Conservation (phyloP, 2,329 filamentous ascomycete genomes). For the Gnomoniopsis sp. region DNA sequence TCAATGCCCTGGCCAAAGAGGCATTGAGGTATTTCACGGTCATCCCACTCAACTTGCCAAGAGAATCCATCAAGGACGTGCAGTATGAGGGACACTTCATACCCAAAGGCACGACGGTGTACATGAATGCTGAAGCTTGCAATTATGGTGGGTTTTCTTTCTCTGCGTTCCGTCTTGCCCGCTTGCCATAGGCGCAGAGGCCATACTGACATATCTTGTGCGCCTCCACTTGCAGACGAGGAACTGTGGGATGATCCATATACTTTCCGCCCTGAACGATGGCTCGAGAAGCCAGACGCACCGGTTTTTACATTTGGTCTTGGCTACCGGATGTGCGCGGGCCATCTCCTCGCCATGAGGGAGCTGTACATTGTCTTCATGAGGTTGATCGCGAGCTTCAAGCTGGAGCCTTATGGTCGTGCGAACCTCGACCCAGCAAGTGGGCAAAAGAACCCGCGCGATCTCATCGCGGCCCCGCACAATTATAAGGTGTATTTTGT, state of each 20-base stretch:
- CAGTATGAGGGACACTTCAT: slow-evolving; percentile 52
- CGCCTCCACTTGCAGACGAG: slow-evolving; percentile 40
- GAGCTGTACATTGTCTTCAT: slow-evolving; percentile 51
- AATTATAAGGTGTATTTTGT: slow-evolving; percentile 14
- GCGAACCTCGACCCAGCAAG: slow-evolving; percentile 9
- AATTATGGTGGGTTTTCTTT: slow-evolving; percentile 7
- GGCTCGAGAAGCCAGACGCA: slow-evolving; percentile 34
- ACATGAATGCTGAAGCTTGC: slow-evolving; percentile 54
- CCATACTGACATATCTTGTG: background rate
- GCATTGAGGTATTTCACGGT: slow-evolving; percentile 62
- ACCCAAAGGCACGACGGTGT: slow-evolving; percentile 60
- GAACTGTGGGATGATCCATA: slow-evolving; percentile 63
- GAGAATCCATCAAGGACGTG: slow-evolving; percentile 57
- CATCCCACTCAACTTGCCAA: slow-evolving; percentile 61
- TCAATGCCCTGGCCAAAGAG: slow-evolving; percentile 63
- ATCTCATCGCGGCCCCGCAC: slow-evolving; percentile 9
- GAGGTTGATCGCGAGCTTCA: slow-evolving; percentile 47
- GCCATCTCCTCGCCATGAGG: slow-evolving; percentile 49
- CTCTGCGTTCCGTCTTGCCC: background rate
- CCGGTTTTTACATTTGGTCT: slow-evolving; percentile 53
- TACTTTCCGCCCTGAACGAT: slow-evolving; percentile 52
- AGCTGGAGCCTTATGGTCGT: slow-evolving; percentile 31
- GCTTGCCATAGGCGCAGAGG: too few relatives aligned
- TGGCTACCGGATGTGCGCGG: slow-evolving; percentile 52
- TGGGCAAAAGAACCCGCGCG: slow-evolving; percentile 13